Base-by-base conservation (phyloP, 1,139 yeast genomes). In the Scheffersomyces lignicola region DNA sequence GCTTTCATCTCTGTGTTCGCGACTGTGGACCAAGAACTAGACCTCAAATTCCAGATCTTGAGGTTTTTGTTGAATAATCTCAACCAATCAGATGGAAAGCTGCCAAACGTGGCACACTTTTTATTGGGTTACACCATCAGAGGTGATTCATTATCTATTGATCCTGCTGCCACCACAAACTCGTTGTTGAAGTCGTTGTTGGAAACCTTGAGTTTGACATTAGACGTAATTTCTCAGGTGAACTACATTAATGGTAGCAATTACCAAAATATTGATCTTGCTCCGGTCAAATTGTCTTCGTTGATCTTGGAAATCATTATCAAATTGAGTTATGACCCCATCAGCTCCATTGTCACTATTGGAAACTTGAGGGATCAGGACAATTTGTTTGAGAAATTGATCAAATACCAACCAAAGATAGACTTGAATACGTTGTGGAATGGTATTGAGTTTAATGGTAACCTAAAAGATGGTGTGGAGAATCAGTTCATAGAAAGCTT, bases 1-100 rank as follows among this genome's bases (percentile, higher is more conserved):
- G 80, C 89, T 0, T 80, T 89, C 41, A 80, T 87, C 32, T 76
- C 77, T 34, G 95, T 87, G 50, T 61, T 90, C 29, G 83, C 78
- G 65, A 36, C 65, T 61, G 32, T 61, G 49, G 22, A 60, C 44
- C 52, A 58, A 34, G 24, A 41, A 12, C 56, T 83, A 17, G 62
- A 60, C 10, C 50, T 80, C n/a, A 87, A 86, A 47, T 54, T 75
- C 21, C 69, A 73, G 16, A 60, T 88, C 7, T 58, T 90, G 35
- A 66, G 76, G 26, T 84, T 85, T 47, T 52, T 90, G 34, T 64
- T 68, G 26, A 54, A 60, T 3, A 79, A 78, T 43, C 60, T 88
- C 32, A 57, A 65, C 1, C 51, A 54, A 4, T 54, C 70, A 1
- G 62, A 65, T 18, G 56, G 58, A 3, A 59, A 56, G 22, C 64